Conservation (phyloP, 805 yeast genomes). For the Lipomyces spencermartinsiae region DNA sequence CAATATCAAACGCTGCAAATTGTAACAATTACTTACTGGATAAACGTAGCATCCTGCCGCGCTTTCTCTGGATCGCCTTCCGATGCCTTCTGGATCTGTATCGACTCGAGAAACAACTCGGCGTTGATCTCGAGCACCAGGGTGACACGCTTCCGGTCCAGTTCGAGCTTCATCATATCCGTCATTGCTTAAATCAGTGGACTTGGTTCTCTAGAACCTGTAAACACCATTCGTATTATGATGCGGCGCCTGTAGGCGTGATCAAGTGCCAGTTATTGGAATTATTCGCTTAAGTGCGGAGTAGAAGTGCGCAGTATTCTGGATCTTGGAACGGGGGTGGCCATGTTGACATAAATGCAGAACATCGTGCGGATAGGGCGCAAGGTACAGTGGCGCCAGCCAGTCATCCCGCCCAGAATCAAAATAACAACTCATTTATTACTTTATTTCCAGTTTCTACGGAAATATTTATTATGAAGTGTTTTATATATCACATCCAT, state of each 20-base stretch:
- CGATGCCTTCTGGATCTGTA: slow-evolving; percentile 23
- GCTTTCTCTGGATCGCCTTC: slow-evolving; percentile 30
- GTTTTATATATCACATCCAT: background rate
- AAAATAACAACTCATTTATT: too few relatives aligned
- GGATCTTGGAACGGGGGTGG: background rate
- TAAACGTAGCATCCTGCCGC: slow-evolving; percentile 35
- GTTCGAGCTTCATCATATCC: slow-evolving; percentile 35
- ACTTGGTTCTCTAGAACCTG: background rate
- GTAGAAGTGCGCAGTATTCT: background rate
- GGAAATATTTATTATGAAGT: background rate
- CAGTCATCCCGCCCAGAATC: too few relatives aligned
- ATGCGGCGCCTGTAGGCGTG: background rate
- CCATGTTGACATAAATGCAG: background rate
- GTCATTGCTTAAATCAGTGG: slow-evolving; percentile 10
- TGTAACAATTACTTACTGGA: slow-evolving; percentile 20
- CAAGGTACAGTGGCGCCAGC: background rate
- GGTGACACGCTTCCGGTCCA: slow-evolving; percentile 43
- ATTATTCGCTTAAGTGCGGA: background rate
- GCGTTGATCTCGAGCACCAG: slow-evolving; percentile 45
- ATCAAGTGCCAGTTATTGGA: background rate
- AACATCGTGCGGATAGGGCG: background rate
- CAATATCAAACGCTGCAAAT: background rate
- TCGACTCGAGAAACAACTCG: slow-evolving; percentile 42
- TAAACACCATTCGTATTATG: background rate
- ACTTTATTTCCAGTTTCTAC: background rate